Base-by-base conservation (phyloP, 805 yeast genomes). In the Teunomyces atbi region DNA sequence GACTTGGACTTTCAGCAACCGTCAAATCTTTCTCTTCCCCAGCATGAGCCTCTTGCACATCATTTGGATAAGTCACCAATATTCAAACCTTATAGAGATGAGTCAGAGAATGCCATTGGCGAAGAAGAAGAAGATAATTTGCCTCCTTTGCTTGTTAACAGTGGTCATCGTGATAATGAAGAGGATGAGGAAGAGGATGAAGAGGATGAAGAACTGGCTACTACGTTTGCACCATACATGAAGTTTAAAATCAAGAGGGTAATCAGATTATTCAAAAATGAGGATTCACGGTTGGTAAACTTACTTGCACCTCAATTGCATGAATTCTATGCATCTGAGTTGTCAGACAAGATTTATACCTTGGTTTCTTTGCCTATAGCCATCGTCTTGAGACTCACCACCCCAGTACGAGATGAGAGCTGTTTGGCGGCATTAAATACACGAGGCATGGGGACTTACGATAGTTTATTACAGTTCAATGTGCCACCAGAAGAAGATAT, bases 391-490 rank as follows among this genome's bases (percentile, higher is more conserved):
- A 55, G 65, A 18, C 12, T 65, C 10, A 57, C 71, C 8, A 61
- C 56, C 10, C 76, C 76, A 1, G 73, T 71, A 6, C 47, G 69
- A 28, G 61, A 65, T 16, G 57, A 56, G 20, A n/a, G 50, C 1
- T 38, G 45, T 5, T 41, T 53, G 18, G 41, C 26, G 23, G 27
- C 41, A 15, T 21, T n/a, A 27, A 29, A 28, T 37, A 38, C 30
- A 30, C 28, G 41, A 48, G 27, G 39, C 10, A n/a, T 36, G 39
- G 28, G 12, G 23, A 18, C 18, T 15, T 36, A 36, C 12, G 39
- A 36, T 36, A 36, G 39, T 19, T 20, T 36, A n/a, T 36, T 33
- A 6, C 38, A 34, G 11, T 44, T 32, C 15, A 30, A 29, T 30
- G n/a, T 11, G 11, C 20, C 12, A 5, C 15, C 45, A 6, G 46